Evolutionary conservation across 805 yeast species (phyloP).

Genomic region (Wickerhamomyces ciferrii): DNA sequence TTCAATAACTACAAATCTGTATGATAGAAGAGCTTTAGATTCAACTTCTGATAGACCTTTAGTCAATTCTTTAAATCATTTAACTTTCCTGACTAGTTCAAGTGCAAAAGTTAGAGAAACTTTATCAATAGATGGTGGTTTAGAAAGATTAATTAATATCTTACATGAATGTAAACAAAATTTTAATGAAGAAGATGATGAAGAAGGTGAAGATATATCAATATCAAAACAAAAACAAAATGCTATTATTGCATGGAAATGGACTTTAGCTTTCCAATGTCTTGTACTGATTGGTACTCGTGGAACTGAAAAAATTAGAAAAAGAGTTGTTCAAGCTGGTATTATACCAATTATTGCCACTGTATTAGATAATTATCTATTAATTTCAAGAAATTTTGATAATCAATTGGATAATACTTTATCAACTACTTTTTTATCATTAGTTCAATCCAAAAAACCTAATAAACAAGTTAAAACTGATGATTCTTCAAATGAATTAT

Average conservation of each 20-base stretch:
- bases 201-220: neutral
- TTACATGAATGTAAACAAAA: constrained; percentile 61
- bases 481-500: neutral
- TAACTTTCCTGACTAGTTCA: constrained; percentile 81
- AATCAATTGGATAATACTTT: constrained; percentile 9
- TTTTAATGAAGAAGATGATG: constrained; percentile 4
- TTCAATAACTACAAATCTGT: constrained; percentile 79
- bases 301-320: constrained; percentile 82
- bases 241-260: constrained; percentile 86
- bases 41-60: constrained; percentile 85
- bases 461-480: neutral
- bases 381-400: constrained; percentile 31
- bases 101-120: constrained; percentile 90
- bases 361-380: constrained; percentile 78
- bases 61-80: constrained; percentile 85
- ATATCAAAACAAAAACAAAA: constrained; percentile 23
- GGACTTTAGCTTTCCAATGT: constrained; percentile 95
- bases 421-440: constrained; percentile 9
- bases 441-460: constrained; percentile 2
- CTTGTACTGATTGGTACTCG: constrained; percentile 87
- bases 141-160: constrained; percentile 82
- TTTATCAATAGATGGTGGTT: constrained; percentile 82
- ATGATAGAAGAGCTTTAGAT: constrained; percentile 90
- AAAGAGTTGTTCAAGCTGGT: constrained; percentile 87
- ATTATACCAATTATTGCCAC: constrained; percentile 89